Conservation (phyloP, 805 yeast species). For the Wickerhamiella occidentalis region DNA sequence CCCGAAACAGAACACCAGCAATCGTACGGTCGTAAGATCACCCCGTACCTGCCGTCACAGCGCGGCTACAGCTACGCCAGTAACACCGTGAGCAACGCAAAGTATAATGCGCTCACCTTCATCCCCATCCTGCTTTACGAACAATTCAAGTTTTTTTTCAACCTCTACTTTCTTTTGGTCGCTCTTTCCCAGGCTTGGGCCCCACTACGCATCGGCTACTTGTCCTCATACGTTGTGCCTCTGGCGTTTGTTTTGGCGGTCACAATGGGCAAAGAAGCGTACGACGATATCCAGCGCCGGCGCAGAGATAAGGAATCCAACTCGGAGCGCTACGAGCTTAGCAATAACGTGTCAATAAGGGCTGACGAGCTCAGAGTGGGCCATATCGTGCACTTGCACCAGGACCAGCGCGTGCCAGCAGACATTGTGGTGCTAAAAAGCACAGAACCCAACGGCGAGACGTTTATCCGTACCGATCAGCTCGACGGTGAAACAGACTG, state of each 20-base stretch:
- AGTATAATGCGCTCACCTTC: conserved; percentile 78
- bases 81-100: conserved; percentile 87
- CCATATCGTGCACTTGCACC: conserved; percentile 64
- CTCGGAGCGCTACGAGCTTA: conserved; percentile 64
- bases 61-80: conserved; percentile 32
- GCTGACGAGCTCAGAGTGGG: conserved; percentile 70
- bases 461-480: conserved; percentile 93
- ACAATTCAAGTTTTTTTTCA: conserved; percentile 94
- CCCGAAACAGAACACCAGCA: neutral
- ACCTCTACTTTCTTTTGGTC: conserved; percentile 79
- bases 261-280: conserved; percentile 91
- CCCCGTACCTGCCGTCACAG: conserved; percentile 14
- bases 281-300: conserved; percentile 84
- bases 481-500: conserved; percentile 98
- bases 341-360: conserved; percentile 33
- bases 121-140: conserved; percentile 82
- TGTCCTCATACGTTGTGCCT: conserved; percentile 88
- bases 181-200: conserved; percentile 91
- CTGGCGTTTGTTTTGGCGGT: conserved; percentile 82
- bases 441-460: conserved; percentile 68
- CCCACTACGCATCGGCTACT: conserved; percentile 78
- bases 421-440: conserved; percentile 79
- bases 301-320: conserved; percentile 85
- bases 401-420: conserved; percentile 85
- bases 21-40: conserved; percentile 5